Base-by-base conservation (phyloP, 78 protist genomes). In the Dictyostelium discoideum region DNA sequence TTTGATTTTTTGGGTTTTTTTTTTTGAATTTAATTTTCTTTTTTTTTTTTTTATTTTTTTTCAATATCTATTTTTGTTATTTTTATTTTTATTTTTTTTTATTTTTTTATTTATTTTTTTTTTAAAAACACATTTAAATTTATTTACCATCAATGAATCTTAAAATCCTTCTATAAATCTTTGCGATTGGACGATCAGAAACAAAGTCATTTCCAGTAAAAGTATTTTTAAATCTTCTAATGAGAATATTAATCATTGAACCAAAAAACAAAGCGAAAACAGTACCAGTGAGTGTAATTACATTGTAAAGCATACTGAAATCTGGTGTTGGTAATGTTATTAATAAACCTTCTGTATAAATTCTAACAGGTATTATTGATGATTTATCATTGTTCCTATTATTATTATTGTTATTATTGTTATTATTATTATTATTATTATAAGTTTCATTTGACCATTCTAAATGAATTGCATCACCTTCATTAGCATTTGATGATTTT, bases 251-350 rank as follows among this genome's bases (percentile, higher is more conserved):
- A 44, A 85, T 74, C 85, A 89, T 69, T 39, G 90, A 74, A 54
- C 98, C 98, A 57, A 97, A 97, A 46, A 92, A 92, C 60, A 98
- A 84, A 22, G 98, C 97, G 26, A 98, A 63, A 18, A 93, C 94
- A 6, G 99, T 98, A 76, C 97, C 80, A 20, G 98, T 88, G 18
- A 97, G 46, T 3, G 97, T 86, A 44, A 98, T 86, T 42, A 98
- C 99, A 72, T 98, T 98, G 93, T 97, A 98, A 22, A 98, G 97
- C 99, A 98, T 98, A 90, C 97, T 92, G 90, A 98, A 97, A 92
- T 98, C 99, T 10, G 99, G 99, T 24, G 90, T 87, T 63, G 98
- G 97, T 40, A 96, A 11, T 18, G 89, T 42, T 0, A 96, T 81
- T 10, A 97, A 90, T 48, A 97, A 32, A 40, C 87, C 54, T 46